These are phyloP conservation scores for Euptelea pleiosperma DNA, from an alignment of 164 flowering plant species.

Conservation along the genomic window DNA sequence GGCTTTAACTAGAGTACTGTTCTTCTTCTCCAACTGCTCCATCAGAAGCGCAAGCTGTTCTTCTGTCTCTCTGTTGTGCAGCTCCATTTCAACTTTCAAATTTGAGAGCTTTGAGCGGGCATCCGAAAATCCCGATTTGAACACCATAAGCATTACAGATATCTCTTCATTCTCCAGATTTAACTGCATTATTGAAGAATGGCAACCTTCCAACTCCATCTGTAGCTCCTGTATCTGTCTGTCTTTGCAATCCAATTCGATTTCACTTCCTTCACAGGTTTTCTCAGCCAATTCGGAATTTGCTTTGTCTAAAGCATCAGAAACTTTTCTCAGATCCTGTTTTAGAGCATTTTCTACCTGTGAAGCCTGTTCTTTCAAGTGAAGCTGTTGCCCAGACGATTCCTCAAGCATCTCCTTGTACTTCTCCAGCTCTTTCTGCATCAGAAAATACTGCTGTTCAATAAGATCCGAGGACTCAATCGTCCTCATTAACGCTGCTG, in stretches of 20 bases:
- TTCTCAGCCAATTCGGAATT: slow-evolving; percentile 31
- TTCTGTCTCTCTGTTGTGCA: slow-evolving; percentile 8
- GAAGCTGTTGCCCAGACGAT: slow-evolving; percentile 23
- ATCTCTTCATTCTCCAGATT: slow-evolving; percentile 27
- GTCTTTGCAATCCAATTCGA: slow-evolving; percentile 25
- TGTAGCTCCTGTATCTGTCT: slow-evolving; percentile 27
- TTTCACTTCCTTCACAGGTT: slow-evolving; percentile 18
- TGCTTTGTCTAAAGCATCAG: slow-evolving; percentile 26
- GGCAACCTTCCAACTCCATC: slow-evolving; percentile 26
- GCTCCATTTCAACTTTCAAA: slow-evolving; percentile 11
- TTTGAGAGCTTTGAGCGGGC: slow-evolving; percentile 11
- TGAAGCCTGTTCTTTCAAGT: slow-evolving; percentile 25
- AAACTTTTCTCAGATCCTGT: slow-evolving; percentile 23
- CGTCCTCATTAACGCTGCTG: slow-evolving; percentile 14
- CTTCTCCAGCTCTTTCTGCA: slow-evolving; percentile 28
- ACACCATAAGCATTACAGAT: slow-evolving; percentile 15
- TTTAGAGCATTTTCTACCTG: slow-evolving; percentile 23
- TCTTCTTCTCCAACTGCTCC: slow-evolving; percentile 27
- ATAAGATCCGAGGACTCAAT: slow-evolving; percentile 19
- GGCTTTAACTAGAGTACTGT: slow-evolving; percentile 19
- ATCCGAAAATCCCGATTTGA: slow-evolving; percentile 24
- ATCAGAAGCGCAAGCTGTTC: slow-evolving; percentile 19
- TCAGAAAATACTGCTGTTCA: slow-evolving; percentile 17
- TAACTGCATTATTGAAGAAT: slow-evolving; percentile 10
- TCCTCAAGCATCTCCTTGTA: slow-evolving; percentile 30